Evolutionary conservation across 192 early-diverging fungal species (phyloP), one percentile per base, ranked within the genome.

Genomic region (Phycomyces nitens): DNA sequence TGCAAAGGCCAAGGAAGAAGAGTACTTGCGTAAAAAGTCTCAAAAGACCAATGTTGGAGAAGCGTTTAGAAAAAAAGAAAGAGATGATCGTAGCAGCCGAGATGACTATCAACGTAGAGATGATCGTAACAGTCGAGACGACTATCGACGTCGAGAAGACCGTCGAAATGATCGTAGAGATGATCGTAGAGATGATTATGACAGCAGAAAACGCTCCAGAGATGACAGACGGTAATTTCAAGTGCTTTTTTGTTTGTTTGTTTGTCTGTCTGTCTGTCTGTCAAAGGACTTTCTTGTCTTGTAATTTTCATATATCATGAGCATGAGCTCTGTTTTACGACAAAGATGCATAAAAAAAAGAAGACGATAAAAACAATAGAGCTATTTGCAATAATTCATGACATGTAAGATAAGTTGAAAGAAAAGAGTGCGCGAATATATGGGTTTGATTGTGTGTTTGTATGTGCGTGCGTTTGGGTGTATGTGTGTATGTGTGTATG

Each of bases 1-100:
- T 7, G 64, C 70, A 4, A 43, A 70, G 24, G 57, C 58, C 0
- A 55, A 58, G 38, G 55, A 64, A 20, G 52, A 65, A 27, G 62
- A 64, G 11, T 58, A 60, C 14, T 57, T 64, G 18, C 39, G 57
- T 5, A 64, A 56, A 50, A 58, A 39, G 20, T n/a, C 14, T 21
- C 41, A 60, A 16, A 58, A 65, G 41, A 65, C 15, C 29, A 56
- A 59, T 22, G 29, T 69, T 3, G 55, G 55, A 0, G 51, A 53
- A 21, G 67, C 60, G 0, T 69, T 69, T 24, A 42, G 60, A 27
- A 39, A 66, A 40, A 29, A 29, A 14, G 59, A 51, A 0, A 29
- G 59, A 4, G 52, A 68, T 16, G 53, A 60, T 24, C 8, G 39
- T 5, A 10, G 18, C 0, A 24, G 14, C n/a, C 23, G 51, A 42